Evolutionary conservation across 2,329 filamentous ascomycete species (phyloP), one percentile per base, ranked within the genome.

Genomic region (Elsinoe australis): DNA sequence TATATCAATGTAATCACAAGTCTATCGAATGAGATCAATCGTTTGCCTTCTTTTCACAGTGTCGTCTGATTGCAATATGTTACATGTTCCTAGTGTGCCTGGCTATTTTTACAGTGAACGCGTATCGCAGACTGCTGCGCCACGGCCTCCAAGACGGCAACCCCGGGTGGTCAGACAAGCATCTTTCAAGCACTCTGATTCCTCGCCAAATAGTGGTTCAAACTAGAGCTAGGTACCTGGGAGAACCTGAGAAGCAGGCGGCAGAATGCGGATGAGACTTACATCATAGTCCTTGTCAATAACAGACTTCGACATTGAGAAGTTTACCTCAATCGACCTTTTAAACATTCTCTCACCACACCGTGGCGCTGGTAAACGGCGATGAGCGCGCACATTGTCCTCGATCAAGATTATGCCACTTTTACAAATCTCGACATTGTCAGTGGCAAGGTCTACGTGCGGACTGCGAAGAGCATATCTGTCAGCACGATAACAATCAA

Each of bases 401-500:
- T 65, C n/a, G 60, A 64, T 51, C 58, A 63, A 49, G 50, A 53
- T 26, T 58, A 53, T 14, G 58, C 57, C 34, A 56, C 39, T 14
- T 65, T 59, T 65, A 90, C 86, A 45, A 90, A 90, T 61, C 79
- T 89, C 58, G 86, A 90, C 64, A 69, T 76, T 52, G 75, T 92
- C 51, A 74, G 71, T 22, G 86, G 86, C 47, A 65, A 64, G 50
- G 69, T 76, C 18, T 52, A 67, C 6, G 57, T 77, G 36, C 61
- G 68, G 29, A 64, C 68, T 15, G 59, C 62, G 5, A 71, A 64
- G 55, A 65, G 66, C 17, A 67, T 65, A 47, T 71, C 68, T 54
- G 63, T 77, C 24, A 66, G 65, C 49, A 67, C 64, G 31, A 81
- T 92, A 53, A 72, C 87, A 29, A 85, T 90, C 59, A 92, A 92